phyloP scores from a whole-genome alignment of 192 early-diverging fungal genomes.

The Paraglomus occultum region DNA sequence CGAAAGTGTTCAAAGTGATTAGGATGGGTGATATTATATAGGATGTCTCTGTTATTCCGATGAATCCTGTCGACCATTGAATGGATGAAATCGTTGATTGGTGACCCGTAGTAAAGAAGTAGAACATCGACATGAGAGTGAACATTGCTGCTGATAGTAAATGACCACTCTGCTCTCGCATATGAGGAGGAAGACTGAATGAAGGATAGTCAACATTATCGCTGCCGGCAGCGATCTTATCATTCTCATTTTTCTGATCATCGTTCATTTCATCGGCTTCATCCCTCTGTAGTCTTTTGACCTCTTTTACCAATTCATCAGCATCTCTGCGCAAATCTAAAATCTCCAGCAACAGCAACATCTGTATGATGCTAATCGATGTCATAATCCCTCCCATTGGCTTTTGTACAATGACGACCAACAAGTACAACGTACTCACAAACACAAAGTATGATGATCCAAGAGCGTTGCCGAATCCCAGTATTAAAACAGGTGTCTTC shows the following conservation, averaged over 20 bases:
- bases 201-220: conserved; percentile 1
- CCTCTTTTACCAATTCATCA: conserved; percentile 24
- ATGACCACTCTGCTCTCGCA: conserved; percentile 24
- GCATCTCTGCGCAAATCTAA: conserved; percentile 47
- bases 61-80: conserved; percentile 87
- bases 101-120: conserved; percentile 91
- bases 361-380: conserved; percentile 43
- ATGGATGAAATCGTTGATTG: conserved; percentile 87
- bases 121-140: conserved; percentile 53
- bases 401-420: conserved; percentile 70
- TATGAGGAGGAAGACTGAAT: conserved; percentile 16
- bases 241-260: neutral
- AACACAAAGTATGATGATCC: conserved; percentile 70
- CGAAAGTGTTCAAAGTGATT: conserved; percentile 78
- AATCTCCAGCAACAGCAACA: conserved; percentile 45
- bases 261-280: conserved; percentile 9
- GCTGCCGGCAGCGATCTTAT: conserved; percentile 1
- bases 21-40: conserved; percentile 65
- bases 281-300: neutral
- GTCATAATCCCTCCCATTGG: conserved; percentile 75
- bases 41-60: conserved; percentile 76
- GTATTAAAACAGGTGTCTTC: conserved; percentile 40
- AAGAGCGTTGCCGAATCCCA: conserved; percentile 65
- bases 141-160: conserved; percentile 48
- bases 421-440: conserved; percentile 56